phyloP scores from a whole-genome alignment of 306 rosid species.

The Glycine latifolia region DNA sequence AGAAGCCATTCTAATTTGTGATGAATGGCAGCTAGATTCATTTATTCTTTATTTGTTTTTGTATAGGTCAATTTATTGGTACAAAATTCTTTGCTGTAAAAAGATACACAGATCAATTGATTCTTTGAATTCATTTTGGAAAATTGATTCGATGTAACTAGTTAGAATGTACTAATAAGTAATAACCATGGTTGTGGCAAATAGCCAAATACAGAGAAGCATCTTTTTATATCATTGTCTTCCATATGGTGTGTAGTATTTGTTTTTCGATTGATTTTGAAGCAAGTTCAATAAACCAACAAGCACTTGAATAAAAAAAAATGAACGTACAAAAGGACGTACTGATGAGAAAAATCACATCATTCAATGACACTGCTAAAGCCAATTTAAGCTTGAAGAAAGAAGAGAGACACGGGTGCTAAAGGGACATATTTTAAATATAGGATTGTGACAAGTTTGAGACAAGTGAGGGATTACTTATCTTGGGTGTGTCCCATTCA shows the following conservation, averaged over 20 bases:
- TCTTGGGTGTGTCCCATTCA: no score
- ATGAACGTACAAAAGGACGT: not conserved
- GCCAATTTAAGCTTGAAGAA: not conserved
- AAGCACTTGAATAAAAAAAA: not conserved
- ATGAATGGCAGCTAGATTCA: not conserved
- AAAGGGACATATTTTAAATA: no score
- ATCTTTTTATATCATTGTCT: not conserved
- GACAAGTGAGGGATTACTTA: no score
- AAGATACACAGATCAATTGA: conserved; percentile 43
- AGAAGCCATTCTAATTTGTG: conserved; percentile 51
- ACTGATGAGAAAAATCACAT: not conserved
- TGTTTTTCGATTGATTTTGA: not conserved
- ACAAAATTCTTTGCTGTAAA: conserved; percentile 50
- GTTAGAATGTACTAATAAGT: not conserved
- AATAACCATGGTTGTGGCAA: not conserved
- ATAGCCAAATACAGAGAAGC: not conserved
- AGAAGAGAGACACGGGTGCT: not conserved
- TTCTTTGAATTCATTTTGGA: conserved; percentile 33
- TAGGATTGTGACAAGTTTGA: no score
- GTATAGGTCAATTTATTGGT: conserved; percentile 26
- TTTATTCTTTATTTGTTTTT: not conserved
- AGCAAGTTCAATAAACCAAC: not conserved
- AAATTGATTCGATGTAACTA: not conserved
- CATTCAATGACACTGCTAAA: not conserved
- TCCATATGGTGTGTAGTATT: not conserved